phyloP scores from a whole-genome alignment of 176 grass and related monocot species.

The Calamus simplicifolius region DNA sequence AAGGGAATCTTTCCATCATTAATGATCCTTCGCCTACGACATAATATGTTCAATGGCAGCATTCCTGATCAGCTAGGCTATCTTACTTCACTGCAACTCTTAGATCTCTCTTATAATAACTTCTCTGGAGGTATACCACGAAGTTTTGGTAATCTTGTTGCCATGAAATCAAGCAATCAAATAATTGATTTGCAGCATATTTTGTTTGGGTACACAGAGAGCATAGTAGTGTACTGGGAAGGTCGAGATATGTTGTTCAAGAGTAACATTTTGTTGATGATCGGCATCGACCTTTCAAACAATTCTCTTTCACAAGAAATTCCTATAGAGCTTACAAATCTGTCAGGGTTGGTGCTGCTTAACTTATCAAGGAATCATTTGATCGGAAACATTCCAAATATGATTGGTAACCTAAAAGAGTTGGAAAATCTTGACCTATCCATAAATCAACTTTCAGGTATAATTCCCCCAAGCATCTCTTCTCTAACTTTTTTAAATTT shows the following conservation, averaged over 20 bases:
- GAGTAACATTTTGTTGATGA: slow-evolving; percentile 37
- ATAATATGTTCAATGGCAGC: slow-evolving; percentile 41
- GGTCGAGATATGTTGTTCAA: slow-evolving; percentile 29
- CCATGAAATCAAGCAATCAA: slow-evolving; percentile 34
- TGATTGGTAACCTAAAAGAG: too few species aligned
- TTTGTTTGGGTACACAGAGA: slow-evolving; percentile 38
- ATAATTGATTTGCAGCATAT: slow-evolving; percentile 16
- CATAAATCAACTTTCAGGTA: too few species aligned
- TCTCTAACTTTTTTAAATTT: background rate
- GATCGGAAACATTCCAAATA: too few species aligned
- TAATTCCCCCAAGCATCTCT: too few species aligned
- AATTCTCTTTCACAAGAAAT: slow-evolving; percentile 40
- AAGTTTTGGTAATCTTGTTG: slow-evolving; percentile 34
- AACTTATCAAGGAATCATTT: too few species aligned
- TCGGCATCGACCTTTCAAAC: slow-evolving; percentile 43
- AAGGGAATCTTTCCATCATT: slow-evolving; percentile 14
- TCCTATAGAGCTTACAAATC: background rate
- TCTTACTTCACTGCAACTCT: slow-evolving; percentile 41
- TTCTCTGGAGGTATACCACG: slow-evolving; percentile 42
- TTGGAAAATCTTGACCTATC: too few species aligned
- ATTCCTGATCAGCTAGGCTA: slow-evolving; percentile 27
- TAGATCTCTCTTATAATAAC: slow-evolving; percentile 47
- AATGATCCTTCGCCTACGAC: slow-evolving; percentile 44
- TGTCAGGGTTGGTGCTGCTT: too few species aligned
- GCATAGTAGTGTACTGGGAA: slow-evolving; percentile 51